These are phyloP conservation scores for Picochlorum sp. DNA, from an alignment of 139 green algal species.

Conservation along the genomic window DNA sequence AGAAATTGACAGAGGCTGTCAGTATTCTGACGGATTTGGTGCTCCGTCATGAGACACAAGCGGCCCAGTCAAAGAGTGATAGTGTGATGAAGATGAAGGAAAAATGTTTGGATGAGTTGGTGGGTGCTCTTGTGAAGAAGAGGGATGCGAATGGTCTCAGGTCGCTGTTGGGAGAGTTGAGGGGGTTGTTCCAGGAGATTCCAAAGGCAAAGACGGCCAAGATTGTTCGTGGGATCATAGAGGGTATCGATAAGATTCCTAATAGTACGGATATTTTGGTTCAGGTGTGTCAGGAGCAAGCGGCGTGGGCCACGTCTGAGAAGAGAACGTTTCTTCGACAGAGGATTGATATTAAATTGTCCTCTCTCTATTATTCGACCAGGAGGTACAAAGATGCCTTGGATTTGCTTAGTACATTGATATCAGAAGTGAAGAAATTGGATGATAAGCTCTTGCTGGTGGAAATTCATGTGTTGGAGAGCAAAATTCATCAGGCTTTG, in stretches of 20 bases:
- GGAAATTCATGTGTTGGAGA: constrained; percentile 97
- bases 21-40: constrained; percentile 27
- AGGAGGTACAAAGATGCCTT: constrained; percentile 71
- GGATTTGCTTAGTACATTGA: constrained; percentile 68
- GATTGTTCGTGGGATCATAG: constrained; percentile 90
- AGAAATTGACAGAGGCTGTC: constrained; percentile 3
- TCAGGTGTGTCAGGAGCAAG: constrained; percentile 88
- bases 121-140: constrained; percentile 34
- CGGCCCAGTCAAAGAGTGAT: too few relatives aligned
- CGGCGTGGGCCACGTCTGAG: constrained; percentile 84
- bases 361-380: constrained; percentile 74
- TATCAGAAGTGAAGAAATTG: constrained; percentile 92
- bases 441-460: constrained; percentile 99
- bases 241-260: constrained; percentile 83
- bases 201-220: constrained; percentile 99
- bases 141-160: constrained; percentile 57
- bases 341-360: constrained; percentile 80
- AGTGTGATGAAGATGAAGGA: constrained; percentile 71
- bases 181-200: constrained; percentile 75
- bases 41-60: constrained; percentile 14
- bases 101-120: constrained; percentile 29
- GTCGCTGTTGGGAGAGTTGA: constrained; percentile 74
- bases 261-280: constrained; percentile 80
- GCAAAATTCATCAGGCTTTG: constrained; percentile 74
- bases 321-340: constrained; percentile 96